Percentiles rank a stretch among this genome's conserved stretches.
Conservation (phyloP, 2,329 filamentous ascomycete species). For the Pseudogymnoascus sp. region DNA sequence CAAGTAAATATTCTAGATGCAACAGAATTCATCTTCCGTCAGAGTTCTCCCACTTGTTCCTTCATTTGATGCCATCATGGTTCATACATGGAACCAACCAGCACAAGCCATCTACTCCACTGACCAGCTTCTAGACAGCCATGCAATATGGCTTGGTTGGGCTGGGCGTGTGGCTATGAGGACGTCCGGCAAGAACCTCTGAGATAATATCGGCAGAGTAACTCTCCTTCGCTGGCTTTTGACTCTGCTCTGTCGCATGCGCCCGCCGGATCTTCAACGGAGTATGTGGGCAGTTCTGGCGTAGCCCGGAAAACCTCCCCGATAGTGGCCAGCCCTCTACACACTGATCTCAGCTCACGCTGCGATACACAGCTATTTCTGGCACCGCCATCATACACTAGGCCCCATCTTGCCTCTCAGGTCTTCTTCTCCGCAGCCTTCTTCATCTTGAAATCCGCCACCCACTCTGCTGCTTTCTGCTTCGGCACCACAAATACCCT, state of each 20-base stretch:
- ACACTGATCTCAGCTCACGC: background rate
- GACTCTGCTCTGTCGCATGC: background rate
- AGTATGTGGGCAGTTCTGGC: background rate
- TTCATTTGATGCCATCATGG: background rate
- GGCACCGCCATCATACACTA: background rate
- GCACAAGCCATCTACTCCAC: background rate
- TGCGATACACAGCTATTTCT: background rate
- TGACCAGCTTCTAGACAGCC: background rate
- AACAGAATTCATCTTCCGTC: background rate
- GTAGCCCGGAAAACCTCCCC: background rate
- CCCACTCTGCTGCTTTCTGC: conserved; percentile 64
- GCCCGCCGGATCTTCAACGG: background rate
- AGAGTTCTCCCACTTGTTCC: background rate
- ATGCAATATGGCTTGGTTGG: background rate
- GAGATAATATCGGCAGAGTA: background rate
- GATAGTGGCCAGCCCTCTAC: background rate
- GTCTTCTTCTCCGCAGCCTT: conserved; percentile 45
- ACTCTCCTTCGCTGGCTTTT: background rate
- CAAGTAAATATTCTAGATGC: background rate
- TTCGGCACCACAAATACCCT: conserved; percentile 77
- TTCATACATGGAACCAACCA: too few species aligned
- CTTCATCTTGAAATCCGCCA: conserved; percentile 76
- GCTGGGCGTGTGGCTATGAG: background rate
- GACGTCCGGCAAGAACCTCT: background rate
- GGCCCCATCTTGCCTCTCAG: background rate